phyloP scores from a whole-genome alignment of 805 yeast genomes.

The Ogataea glucozyma region DNA sequence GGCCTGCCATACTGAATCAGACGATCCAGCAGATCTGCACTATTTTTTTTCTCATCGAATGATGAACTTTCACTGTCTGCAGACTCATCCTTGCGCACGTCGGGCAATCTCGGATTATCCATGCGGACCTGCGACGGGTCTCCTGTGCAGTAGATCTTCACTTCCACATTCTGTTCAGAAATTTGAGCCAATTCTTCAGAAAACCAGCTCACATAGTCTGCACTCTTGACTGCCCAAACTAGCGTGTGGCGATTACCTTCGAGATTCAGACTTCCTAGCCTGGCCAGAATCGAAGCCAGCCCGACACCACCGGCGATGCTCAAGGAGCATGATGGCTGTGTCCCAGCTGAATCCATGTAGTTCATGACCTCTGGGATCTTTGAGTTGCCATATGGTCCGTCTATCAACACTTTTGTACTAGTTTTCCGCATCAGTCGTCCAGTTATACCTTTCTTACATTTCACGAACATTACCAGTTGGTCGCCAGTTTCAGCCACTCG shows the following conservation, averaged over 20 bases:
- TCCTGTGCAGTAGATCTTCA: not conserved
- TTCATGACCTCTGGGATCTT: slow-evolving; percentile 8
- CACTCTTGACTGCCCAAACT: slow-evolving; percentile 25
- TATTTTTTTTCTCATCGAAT: not conserved
- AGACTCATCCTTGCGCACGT: not conserved
- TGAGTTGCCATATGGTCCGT: slow-evolving; percentile 66
- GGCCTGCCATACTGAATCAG: slow-evolving; percentile 9
- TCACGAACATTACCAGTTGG: slow-evolving; percentile 42
- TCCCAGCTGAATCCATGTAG: no score
- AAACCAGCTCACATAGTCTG: not conserved
- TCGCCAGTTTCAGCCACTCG: slow-evolving; percentile 35
- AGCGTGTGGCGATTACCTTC: slow-evolving; percentile 10
- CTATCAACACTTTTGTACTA: slow-evolving; percentile 41
- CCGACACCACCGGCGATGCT: slow-evolving; percentile 31
- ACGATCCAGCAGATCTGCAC: not conserved
- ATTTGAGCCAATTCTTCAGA: not conserved
- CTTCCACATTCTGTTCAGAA: not conserved
- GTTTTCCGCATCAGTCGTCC: slow-evolving; percentile 20
- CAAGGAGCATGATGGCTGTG: slow-evolving; percentile 8
- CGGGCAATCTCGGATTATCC: no score
- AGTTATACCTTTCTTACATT: slow-evolving; percentile 55
- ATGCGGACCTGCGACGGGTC: not conserved
- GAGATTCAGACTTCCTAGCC: not conserved
- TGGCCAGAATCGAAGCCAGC: slow-evolving; percentile 22
- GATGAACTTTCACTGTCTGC: not conserved